Percentiles rank a stretch among this genome's conserved stretches.
Evolutionary conservation across 163 green algal genomes (phyloP).

Genomic region (Trebouxiophyceae sp.): DNA sequence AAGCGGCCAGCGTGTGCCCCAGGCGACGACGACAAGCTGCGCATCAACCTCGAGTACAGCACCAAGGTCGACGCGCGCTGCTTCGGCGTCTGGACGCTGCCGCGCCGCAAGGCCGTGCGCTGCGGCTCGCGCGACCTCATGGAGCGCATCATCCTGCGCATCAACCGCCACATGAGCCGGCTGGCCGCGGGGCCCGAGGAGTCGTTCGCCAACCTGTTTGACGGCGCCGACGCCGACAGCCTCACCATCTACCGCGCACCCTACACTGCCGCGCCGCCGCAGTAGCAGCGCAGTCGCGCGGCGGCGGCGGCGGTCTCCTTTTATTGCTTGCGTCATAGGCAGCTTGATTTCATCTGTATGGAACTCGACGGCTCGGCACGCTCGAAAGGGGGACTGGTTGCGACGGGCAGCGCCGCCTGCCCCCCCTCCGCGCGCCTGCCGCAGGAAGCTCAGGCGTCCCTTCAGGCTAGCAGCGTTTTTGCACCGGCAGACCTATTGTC

Average conservation of each 20-base stretch:
- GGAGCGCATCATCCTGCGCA: conserved; percentile 29
- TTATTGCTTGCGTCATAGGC: too few relatives aligned
- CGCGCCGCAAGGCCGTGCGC: conserved; percentile 23
- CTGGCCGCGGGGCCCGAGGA: not conserved
- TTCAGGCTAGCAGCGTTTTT: too few relatives aligned
- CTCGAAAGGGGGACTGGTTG: too few relatives aligned
- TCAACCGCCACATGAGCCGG: conserved; percentile 17
- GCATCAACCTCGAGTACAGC: conserved; percentile 33
- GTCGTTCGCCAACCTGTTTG: not conserved
- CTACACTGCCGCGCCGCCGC: not conserved
- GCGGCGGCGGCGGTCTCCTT: too few relatives aligned
- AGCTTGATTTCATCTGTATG: too few relatives aligned
- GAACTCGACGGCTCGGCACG: too few relatives aligned
- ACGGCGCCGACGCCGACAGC: not conserved
- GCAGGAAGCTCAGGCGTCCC: too few relatives aligned
- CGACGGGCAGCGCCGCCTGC: too few relatives aligned
- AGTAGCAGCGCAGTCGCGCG: too few relatives aligned
- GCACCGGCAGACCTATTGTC: too few relatives aligned
- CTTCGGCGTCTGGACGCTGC: conserved; percentile 40
- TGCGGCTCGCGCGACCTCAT: conserved; percentile 24
- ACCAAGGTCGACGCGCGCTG: conserved; percentile 24
- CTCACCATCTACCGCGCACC: not conserved
- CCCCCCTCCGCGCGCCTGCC: too few relatives aligned
- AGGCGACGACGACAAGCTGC: conserved; percentile 34
- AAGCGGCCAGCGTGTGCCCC: not conserved